Percentiles rank a stretch among this genome's conserved stretches.
Evolutionary conservation across 768 basidiomycete genomes (phyloP).

Genomic region (Tylopilus vinaceipallidus): DNA sequence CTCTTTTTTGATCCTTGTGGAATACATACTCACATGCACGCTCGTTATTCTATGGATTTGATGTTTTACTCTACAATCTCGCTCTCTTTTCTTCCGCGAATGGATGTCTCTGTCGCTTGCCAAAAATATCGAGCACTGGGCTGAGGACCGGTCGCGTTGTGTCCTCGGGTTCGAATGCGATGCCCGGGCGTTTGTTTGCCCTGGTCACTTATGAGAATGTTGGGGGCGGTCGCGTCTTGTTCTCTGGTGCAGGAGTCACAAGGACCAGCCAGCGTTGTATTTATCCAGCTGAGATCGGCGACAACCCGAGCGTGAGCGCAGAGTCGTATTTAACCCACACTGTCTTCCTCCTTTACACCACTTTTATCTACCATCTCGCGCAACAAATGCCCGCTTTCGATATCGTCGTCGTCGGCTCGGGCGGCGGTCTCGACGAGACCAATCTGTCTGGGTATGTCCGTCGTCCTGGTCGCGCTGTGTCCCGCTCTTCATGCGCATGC

Average conservation of each 20-base stretch:
- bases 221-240: background rate
- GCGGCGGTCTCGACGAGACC: conserved; percentile 88
- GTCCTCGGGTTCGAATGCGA: background rate
- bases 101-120: conserved; percentile 16
- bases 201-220: conserved; percentile 16
- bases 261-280: no score
- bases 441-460: conserved; percentile 78
- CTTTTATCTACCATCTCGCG: background rate
- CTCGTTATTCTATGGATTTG: conserved; percentile 24
- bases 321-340: no score
- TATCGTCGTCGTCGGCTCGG: conserved; percentile 75
- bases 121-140: background rate
- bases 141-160: no score
- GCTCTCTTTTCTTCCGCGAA: conserved; percentile 9
- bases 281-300: no score
- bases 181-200: background rate
- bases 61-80: background rate
- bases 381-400: conserved; percentile 54
- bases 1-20: conserved; percentile 17
- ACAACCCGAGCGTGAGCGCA: no score
- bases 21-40: conserved; percentile 31
- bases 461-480: background rate
- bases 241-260: no score
- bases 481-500: conserved; percentile 13
- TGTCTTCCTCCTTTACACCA: background rate